Percentiles rank a stretch among this genome's conserved stretches.
Evolutionary conservation across 345 rosid genomes (phyloP).

Genomic region (Bretschneidera sinensis): DNA sequence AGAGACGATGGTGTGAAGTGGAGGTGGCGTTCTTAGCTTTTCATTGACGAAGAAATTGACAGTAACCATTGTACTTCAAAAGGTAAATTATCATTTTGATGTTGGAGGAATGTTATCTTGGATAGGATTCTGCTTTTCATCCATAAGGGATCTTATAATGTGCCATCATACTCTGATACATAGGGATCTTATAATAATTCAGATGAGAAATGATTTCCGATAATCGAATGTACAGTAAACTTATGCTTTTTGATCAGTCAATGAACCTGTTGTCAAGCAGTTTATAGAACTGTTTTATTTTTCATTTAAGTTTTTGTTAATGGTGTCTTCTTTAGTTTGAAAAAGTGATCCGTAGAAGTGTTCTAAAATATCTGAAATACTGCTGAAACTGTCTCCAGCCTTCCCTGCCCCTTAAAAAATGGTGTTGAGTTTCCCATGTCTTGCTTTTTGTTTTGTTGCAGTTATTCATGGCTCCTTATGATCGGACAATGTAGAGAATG

Average conservation of each 20-base stretch:
- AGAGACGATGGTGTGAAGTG: constrained; percentile 85
- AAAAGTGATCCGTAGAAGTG: background rate
- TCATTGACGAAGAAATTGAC: constrained; percentile 66
- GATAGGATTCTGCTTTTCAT: constrained; percentile 15
- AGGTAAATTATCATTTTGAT: constrained; percentile 60
- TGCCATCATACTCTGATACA: background rate
- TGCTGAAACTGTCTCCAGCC: no score
- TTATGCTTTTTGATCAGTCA: background rate
- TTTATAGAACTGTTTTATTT: no score
- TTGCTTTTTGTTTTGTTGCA: no score
- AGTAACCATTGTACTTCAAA: constrained; percentile 36
- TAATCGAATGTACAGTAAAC: background rate
- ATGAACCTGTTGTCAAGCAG: background rate
- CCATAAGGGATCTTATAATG: constrained; percentile 12
- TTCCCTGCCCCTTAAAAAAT: no score
- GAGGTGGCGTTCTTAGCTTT: constrained; percentile 65
- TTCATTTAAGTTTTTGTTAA: no score
- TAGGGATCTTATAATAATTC: no score
- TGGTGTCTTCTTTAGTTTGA: background rate
- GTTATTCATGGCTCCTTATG: no score
- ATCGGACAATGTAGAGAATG: no score
- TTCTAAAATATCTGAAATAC: no score
- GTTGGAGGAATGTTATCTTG: constrained; percentile 24
- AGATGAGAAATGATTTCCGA: background rate
- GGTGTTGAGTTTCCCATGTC: no score